Evolutionary conservation across 495 filamentous ascomycete species (phyloP), one percentile per base, ranked within the genome.

Genomic region (Tuber magnatum): DNA sequence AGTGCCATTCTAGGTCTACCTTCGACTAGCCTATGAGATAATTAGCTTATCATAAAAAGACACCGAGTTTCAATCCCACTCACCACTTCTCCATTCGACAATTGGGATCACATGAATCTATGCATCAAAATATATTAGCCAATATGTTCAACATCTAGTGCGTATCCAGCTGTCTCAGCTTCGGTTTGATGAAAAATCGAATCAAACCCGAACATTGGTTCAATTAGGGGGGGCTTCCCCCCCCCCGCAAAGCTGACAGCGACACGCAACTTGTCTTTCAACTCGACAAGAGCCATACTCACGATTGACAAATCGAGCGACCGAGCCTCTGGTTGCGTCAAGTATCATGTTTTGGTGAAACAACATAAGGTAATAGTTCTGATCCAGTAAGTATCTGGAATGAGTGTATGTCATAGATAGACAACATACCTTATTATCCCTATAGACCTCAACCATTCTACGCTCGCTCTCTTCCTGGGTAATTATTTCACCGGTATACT

Each of bases 291-390:
- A 72, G 9, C 46, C 28, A 65, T 61, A 77, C 81, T 75, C 77
- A 83, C 81, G 95, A 81, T 99, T 99, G 83, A 98, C 93, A 85
- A 99, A 99, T 74, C 95, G 90, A 77, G 95, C 96, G 84, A 97
- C 96, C 74, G 92, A 95, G 79, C 95, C 95, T 72, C 92, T 91
- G 70, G 94, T 97, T 38, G 94, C 95, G 84, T 99, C 95, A 77
- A 99, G 97, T 81, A 98, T 97, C 92, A 98, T 96, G 85, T 94
- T 93, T 83, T 98, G 93, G 81, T 97, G 93, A 83, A 97, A 97
- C 51, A 92, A 92, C 95, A 99, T 99, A 68, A 99, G 85, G 83
- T 99, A 99, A 80, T 97, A 98, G 94, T 93, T 97, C 76, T 74
- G 43, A 68, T 80, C 69, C 72, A 77, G 61, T 79, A 74, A 32